Conservation (phyloP, 2,329 filamentous ascomycete species). For the Exophiala lecanii-corni region DNA sequence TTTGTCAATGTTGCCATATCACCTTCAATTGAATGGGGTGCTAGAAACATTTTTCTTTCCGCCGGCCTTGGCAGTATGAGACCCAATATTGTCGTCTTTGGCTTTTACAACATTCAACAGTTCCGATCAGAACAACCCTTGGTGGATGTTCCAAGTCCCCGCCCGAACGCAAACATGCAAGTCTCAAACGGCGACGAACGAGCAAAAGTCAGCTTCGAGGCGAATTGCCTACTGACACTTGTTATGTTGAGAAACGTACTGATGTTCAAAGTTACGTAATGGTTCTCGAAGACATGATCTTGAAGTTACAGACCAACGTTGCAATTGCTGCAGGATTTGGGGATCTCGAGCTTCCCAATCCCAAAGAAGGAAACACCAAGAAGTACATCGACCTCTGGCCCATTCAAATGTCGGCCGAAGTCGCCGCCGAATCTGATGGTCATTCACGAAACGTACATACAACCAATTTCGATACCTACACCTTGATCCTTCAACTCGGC, state of each 20-base stretch:
- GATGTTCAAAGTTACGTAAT: slow-evolving; percentile 71
- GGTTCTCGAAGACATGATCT: slow-evolving; percentile 73
- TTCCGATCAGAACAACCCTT: slow-evolving; percentile 58
- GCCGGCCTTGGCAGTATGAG: slow-evolving; percentile 83
- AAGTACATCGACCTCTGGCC: slow-evolving; percentile 86
- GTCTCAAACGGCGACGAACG: slow-evolving; percentile 12
- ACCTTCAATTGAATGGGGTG: slow-evolving; percentile 77
- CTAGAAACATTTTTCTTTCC: slow-evolving; percentile 74
- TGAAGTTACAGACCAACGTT: slow-evolving; percentile 76
- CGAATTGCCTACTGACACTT: slow-evolving; percentile 63
- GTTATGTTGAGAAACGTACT: slow-evolving; percentile 64
- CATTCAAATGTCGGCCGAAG: slow-evolving; percentile 86
- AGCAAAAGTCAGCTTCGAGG: slow-evolving; percentile 43
- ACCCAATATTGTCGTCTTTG: slow-evolving; percentile 78
- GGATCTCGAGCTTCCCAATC: slow-evolving; percentile 64
- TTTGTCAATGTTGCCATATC: slow-evolving; percentile 85
- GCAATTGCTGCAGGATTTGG: slow-evolving; percentile 80
- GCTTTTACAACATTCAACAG: slow-evolving; percentile 76
- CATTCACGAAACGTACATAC: slow-evolving; percentile 60
- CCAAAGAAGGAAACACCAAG: slow-evolving; percentile 57
- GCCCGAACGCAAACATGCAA: slow-evolving; percentile 27
- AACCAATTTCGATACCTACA: slow-evolving; percentile 88
- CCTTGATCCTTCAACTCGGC: slow-evolving; percentile 79
- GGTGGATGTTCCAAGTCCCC: slow-evolving; percentile 52
- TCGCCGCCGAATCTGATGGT: slow-evolving; percentile 58